Evolutionary conservation across 768 basidiomycete species (phyloP), one percentile per base, ranked within the genome.

Genomic region (Agaricus blazei): DNA sequence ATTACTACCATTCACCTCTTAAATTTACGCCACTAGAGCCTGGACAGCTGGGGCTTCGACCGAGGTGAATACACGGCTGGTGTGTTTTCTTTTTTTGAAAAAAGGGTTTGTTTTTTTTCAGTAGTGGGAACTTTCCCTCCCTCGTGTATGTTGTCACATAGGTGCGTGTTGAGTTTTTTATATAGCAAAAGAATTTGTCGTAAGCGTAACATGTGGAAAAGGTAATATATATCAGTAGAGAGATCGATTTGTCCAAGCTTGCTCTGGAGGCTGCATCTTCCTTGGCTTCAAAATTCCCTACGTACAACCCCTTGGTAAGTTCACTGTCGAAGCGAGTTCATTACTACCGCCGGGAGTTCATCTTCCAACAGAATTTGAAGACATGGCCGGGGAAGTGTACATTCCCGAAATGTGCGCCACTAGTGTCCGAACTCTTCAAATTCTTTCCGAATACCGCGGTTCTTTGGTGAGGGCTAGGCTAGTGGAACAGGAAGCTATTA

Each of bases 401-500:
- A 89, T 79, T 15, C 5, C 34, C 34, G 1, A 8, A 11, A 43
- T 31, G 40, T n/a, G 29, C 41, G 29, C 34, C 45, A 40, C 19
- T 63, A 94, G 93, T 53, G 84, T 76, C 9, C 88, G 93, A 1
- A 77, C 92, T 19, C 19, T 7, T 90, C 89, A 2, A 85, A 80
- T 0, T 86, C 91, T 3, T 98, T 3, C 96, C 96, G 5, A 98
- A 94, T 60, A 94, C 87, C 1, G 92, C 96, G 0, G 95, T 94
- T 1, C 84, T 98, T 64, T 74, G 97, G 0, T 97, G 97, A 1
- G 97, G 97, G 2, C 69, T 19, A 19, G 19, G 19, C 19, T 98
- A 34, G 87, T 98, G 19, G 93, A 94, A 26, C 97, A 99, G 63
- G 97, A 99, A 67, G 85, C 86, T 5, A 98, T 98, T 78, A 98